Conservation (phyloP, 768 basidiomycete species). For the Strobilomyces dryophilus region DNA sequence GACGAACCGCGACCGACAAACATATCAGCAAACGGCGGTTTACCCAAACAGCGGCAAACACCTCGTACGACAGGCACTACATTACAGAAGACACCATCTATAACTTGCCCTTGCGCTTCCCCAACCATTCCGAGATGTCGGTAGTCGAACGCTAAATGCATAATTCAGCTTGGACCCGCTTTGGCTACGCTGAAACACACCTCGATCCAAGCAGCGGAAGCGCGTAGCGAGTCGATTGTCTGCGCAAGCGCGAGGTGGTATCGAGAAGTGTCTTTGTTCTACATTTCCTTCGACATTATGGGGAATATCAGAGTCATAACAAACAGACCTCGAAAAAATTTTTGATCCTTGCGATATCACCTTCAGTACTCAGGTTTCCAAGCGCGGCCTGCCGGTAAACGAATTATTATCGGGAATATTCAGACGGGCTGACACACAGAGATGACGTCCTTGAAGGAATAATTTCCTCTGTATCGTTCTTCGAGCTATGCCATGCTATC, state of each 20-base stretch:
- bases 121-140: slow-evolving; percentile 56
- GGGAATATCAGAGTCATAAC: background rate
- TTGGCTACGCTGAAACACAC: slow-evolving; percentile 32
- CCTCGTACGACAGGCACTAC: no score
- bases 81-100: no score
- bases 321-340: slow-evolving; percentile 71
- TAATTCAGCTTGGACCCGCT: background rate
- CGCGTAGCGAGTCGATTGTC: slow-evolving; percentile 61
- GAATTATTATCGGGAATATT: background rate
- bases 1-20: background rate
- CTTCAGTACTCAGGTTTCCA: slow-evolving; percentile 53
- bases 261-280: slow-evolving; percentile 69
- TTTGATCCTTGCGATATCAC: slow-evolving; percentile 59
- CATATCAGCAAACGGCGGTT: background rate
- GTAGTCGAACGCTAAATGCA: slow-evolving; percentile 48
- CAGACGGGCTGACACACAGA: slow-evolving; percentile 36
- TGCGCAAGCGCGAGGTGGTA: slow-evolving; percentile 63
- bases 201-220: slow-evolving; percentile 59
- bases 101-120: slow-evolving; percentile 1
- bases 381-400: slow-evolving; percentile 32
- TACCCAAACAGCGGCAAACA: slow-evolving; percentile 6
- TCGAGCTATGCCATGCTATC: slow-evolving; percentile 40
- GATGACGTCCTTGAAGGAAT: slow-evolving; percentile 49
- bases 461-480: slow-evolving; percentile 70
- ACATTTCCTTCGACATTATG: background rate